These are phyloP conservation scores for Hericium alpestre DNA, from an alignment of 768 basidiomycete genomes.

Conservation along the genomic window DNA sequence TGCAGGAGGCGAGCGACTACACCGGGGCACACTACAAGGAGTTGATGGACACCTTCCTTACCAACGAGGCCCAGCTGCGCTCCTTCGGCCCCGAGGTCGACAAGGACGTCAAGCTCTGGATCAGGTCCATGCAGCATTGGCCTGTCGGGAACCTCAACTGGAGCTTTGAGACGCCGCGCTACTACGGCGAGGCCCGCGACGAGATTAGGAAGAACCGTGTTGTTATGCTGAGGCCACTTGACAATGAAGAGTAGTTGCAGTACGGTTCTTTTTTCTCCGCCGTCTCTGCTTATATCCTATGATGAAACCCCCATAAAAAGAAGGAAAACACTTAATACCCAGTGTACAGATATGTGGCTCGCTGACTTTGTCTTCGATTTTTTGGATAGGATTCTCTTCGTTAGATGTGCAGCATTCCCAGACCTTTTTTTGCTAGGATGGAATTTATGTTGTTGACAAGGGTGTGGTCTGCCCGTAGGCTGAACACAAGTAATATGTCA, in stretches of 20 bases:
- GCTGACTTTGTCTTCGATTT: no score
- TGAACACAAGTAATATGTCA: no score
- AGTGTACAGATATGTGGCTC: neutral
- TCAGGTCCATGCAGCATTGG: conserved; percentile 50
- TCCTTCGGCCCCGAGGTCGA: conserved; percentile 42
- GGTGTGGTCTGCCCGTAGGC: no score
- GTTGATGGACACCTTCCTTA: conserved; percentile 40
- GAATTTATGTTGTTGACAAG: no score
- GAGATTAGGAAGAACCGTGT: conserved; percentile 29
- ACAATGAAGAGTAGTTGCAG: neutral
- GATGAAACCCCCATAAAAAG: neutral
- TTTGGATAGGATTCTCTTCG: no score
- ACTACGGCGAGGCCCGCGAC: conserved; percentile 48
- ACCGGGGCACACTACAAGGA: conserved; percentile 41
- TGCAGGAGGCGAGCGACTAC: conserved; percentile 52
- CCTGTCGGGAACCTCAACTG: conserved; percentile 53
- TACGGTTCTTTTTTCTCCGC: neutral
- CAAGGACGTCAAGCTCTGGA: conserved; percentile 38
- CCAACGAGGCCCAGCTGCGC: conserved; percentile 33
- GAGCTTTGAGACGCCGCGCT: conserved; percentile 61
- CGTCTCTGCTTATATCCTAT: neutral
- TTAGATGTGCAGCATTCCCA: no score
- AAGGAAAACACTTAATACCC: neutral
- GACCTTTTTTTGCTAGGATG: no score
- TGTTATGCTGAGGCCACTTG: conserved; percentile 1